Conservation (phyloP, 2,329 filamentous ascomycete species). For the Alternaria sp. region DNA sequence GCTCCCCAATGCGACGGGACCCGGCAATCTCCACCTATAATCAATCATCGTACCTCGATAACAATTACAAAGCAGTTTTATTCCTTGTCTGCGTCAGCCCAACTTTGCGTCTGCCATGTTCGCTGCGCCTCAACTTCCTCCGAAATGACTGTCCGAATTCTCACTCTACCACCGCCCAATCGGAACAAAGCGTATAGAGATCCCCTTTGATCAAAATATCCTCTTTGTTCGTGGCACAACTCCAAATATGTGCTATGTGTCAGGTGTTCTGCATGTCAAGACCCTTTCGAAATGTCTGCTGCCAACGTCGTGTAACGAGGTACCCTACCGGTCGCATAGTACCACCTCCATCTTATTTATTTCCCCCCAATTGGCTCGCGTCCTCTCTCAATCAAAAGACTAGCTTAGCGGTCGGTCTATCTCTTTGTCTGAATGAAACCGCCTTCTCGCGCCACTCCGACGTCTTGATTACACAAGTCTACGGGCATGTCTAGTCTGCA, state of each 20-base stretch:
- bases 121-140: constrained; percentile 9
- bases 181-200: constrained; percentile 4
- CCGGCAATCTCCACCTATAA: constrained; percentile 12
- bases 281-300: constrained; percentile 34
- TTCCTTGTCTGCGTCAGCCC: neutral
- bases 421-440: constrained; percentile 17
- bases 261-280: constrained; percentile 42
- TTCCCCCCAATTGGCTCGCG: constrained; percentile 17
- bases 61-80: constrained; percentile 1
- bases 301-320: constrained; percentile 38
- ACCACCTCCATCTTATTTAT: constrained; percentile 16
- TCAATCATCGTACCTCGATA: constrained; percentile 1
- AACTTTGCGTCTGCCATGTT: constrained; percentile 2
- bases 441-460: constrained; percentile 21
- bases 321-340: constrained; percentile 32
- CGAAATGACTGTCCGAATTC: constrained; percentile 3
- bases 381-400: constrained; percentile 2
- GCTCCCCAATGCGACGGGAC: constrained; percentile 1
- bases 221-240: constrained; percentile 22
- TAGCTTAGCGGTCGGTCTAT: constrained; percentile 4
- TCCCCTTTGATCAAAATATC: neutral
- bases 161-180: neutral
- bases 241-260: constrained; percentile 10
- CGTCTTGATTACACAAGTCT: neutral
- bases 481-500: neutral